phyloP scores from a whole-genome alignment of 1,284 basidiomycete genomes.

The Veloporphyrellus conicus region DNA sequence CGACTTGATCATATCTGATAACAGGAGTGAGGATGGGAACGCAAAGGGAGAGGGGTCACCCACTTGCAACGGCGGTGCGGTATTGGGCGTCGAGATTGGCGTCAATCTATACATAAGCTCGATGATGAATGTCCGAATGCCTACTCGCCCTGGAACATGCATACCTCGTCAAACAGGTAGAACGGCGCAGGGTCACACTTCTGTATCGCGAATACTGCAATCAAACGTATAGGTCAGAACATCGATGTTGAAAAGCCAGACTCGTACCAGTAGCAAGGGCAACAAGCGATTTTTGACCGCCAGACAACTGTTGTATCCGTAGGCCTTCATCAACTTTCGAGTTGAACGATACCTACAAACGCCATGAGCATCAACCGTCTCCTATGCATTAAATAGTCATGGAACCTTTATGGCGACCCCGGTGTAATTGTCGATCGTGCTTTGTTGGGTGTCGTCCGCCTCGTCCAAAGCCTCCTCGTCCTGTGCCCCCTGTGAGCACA shows the following conservation, averaged over 20 bases:
- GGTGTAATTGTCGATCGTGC: slow-evolving; percentile 89
- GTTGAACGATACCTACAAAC: slow-evolving; percentile 87
- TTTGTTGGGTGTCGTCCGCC: slow-evolving; percentile 65
- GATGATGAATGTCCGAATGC: neutral
- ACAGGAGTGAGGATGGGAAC: neutral
- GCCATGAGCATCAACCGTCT: neutral
- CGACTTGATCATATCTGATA: slow-evolving; percentile 87
- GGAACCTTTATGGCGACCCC: slow-evolving; percentile 87
- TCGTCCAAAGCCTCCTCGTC: slow-evolving; percentile 71
- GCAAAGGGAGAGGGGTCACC: slow-evolving; percentile 28
- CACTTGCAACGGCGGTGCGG: slow-evolving; percentile 91
- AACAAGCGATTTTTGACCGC: slow-evolving; percentile 96
- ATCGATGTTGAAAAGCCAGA: slow-evolving; percentile 5
- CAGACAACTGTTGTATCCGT: slow-evolving; percentile 94
- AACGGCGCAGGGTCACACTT: slow-evolving; percentile 99
- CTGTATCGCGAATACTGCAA: slow-evolving; percentile 92
- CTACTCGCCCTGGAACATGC: slow-evolving; percentile 4
- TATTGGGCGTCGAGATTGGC: slow-evolving; percentile 98
- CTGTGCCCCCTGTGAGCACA: slow-evolving; percentile 27
- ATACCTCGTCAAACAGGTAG: slow-evolving; percentile 97
- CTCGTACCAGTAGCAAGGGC: slow-evolving; percentile 82
- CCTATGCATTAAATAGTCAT: neutral
- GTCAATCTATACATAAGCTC: slow-evolving; percentile 71
- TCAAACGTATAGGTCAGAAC: neutral
- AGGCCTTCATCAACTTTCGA: slow-evolving; percentile 95